These are phyloP conservation scores for Thelephora aurantiotincta DNA, from an alignment of 768 basidiomycete species.

Conservation along the genomic window DNA sequence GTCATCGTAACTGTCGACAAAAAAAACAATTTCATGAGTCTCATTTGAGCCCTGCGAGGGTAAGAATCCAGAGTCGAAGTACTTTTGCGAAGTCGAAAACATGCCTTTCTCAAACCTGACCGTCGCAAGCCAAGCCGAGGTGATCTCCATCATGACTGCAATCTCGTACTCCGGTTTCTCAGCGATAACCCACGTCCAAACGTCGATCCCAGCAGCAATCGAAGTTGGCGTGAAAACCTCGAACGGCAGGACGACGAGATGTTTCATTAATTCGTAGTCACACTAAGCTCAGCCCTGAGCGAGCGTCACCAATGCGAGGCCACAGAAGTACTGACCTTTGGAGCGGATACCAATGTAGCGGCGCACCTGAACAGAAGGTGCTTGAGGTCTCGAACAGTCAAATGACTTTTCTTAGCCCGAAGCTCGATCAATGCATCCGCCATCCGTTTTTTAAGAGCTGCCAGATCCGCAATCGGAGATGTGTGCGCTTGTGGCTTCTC, in stretches of 20 bases:
- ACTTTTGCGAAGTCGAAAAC: conserved; percentile 78
- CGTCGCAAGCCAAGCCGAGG: conserved; percentile 77
- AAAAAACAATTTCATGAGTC: too few relatives aligned
- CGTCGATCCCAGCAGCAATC: conserved; percentile 78
- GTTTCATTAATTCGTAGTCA: conserved; percentile 75
- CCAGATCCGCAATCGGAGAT: conserved; percentile 47
- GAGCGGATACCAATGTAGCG: conserved; percentile 58
- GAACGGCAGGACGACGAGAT: conserved; percentile 80
- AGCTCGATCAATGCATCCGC: conserved; percentile 53
- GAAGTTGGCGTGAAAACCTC: conserved; percentile 79
- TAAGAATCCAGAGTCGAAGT: background rate
- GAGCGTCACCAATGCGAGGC: background rate
- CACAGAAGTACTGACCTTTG: conserved; percentile 29
- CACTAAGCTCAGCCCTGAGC: conserved; percentile 29
- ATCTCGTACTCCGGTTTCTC: conserved; percentile 76
- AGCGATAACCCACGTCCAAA: conserved; percentile 93
- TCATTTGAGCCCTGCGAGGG: too few relatives aligned
- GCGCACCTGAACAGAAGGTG: conserved; percentile 80
- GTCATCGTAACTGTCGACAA: conserved; percentile 55
- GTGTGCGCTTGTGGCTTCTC: conserved; percentile 40
- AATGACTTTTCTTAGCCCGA: conserved; percentile 50
- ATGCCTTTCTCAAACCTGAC: conserved; percentile 69
- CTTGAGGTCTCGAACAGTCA: conserved; percentile 74
- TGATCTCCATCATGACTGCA: conserved; percentile 70
- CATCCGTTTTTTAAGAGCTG: conserved; percentile 55